Evolutionary conservation across 1,139 yeast genomes (phyloP).

Genomic region (Scheffersomyces illinoinensis): DNA sequence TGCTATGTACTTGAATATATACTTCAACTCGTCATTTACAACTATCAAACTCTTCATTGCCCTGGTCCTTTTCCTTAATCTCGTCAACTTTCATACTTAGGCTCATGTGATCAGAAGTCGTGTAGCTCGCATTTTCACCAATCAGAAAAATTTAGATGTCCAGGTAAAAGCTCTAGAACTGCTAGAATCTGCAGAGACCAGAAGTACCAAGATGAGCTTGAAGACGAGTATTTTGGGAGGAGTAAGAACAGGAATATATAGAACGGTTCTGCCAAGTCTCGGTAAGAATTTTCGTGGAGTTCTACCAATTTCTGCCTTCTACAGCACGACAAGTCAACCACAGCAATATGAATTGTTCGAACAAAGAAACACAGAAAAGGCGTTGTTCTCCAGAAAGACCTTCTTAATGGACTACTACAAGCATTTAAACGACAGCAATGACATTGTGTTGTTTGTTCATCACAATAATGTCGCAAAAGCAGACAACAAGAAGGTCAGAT

Average conservation of each 20-base stretch:
- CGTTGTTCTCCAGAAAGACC: conserved; percentile 70
- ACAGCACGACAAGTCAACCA: conserved; percentile 1
- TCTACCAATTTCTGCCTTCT: neutral
- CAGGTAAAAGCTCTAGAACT: conserved; percentile 1
- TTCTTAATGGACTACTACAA: conserved; percentile 79
- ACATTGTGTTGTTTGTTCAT: conserved; percentile 74
- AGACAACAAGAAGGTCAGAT: conserved; percentile 66
- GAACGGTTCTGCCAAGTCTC: neutral
- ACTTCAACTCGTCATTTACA: no score
- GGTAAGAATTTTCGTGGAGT: neutral
- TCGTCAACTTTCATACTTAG: no score
- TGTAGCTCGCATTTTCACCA: neutral
- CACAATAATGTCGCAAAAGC: conserved; percentile 74
- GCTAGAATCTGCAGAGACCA: conserved; percentile 1
- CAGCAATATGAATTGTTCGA: conserved; percentile 6
- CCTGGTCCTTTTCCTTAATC: no score
- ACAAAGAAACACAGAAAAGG: conserved; percentile 50
- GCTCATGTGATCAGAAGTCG: neutral
- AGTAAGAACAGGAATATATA: neutral
- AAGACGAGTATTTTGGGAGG: neutral
- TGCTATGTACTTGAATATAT: no score
- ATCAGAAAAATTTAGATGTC: neutral
- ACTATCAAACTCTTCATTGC: no score
- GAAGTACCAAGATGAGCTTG: neutral
- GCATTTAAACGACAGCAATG: conserved; percentile 63